phyloP scores from a whole-genome alignment of 805 yeast species.

The Pichia membranifaciens region DNA sequence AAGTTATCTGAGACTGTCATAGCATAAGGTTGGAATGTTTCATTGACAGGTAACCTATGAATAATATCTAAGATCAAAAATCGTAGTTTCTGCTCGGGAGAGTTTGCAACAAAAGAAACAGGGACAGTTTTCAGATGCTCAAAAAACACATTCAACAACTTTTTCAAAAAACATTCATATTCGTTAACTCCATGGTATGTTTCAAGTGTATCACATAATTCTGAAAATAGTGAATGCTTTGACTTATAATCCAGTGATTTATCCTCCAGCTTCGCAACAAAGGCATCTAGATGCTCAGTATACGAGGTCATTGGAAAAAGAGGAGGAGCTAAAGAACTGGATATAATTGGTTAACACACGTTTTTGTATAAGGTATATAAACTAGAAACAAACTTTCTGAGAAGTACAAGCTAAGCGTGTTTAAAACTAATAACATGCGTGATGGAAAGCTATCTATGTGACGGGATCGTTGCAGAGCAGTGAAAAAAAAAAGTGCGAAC shows the following conservation, averaged over 20 bases:
- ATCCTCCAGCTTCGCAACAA: slow-evolving; percentile 55
- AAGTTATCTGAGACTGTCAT: slow-evolving; percentile 52
- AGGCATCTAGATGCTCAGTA: slow-evolving; percentile 56
- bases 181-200: slow-evolving; percentile 76
- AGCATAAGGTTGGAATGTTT: slow-evolving; percentile 68
- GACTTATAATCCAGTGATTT: slow-evolving; percentile 51
- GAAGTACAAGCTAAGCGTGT: too few species aligned
- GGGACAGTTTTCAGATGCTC: slow-evolving; percentile 62
- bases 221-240: slow-evolving; percentile 67
- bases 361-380: too few species aligned
- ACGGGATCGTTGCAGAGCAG: neutral
- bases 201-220: slow-evolving; percentile 81
- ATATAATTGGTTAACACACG: too few species aligned
- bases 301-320: slow-evolving; percentile 26
- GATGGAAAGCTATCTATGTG: too few species aligned
- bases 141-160: slow-evolving; percentile 64
- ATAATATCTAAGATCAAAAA: slow-evolving; percentile 71
- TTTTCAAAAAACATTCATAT: slow-evolving; percentile 67
- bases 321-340: too few species aligned
- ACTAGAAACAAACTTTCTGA: too few species aligned
- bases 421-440: too few species aligned
- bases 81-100: slow-evolving; percentile 75
- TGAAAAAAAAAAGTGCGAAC: slow-evolving; percentile 20
- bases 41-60: slow-evolving; percentile 78
- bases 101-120: slow-evolving; percentile 56